Evolutionary conservation across 2,329 filamentous ascomycete genomes (phyloP).

Genomic region (Pyrenochaeta sp.): DNA sequence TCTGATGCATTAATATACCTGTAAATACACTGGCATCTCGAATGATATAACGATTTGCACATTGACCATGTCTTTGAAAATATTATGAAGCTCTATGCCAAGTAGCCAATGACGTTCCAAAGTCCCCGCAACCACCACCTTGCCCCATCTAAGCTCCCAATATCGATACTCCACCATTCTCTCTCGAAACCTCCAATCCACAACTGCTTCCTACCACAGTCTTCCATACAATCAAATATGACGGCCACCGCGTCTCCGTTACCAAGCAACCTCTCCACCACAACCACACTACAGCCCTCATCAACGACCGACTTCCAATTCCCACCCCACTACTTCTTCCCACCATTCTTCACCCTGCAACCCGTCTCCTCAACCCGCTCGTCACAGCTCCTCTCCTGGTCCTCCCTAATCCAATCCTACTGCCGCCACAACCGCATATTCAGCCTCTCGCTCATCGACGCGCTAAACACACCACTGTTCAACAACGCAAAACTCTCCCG

Average conservation of each 20-base stretch:
- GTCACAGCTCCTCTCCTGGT: slow-evolving; percentile 85
- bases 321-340: slow-evolving; percentile 72
- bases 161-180: neutral
- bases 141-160: slow-evolving; percentile 2
- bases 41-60: too few species aligned
- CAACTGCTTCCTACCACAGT: neutral
- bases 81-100: neutral
- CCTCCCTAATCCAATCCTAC: slow-evolving; percentile 83
- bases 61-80: neutral
- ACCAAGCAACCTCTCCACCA: slow-evolving; percentile 11
- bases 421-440: slow-evolving; percentile 80
- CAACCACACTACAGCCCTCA: slow-evolving; percentile 14
- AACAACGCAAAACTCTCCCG: slow-evolving; percentile 55
- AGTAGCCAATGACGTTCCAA: slow-evolving; percentile 28
- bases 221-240: slow-evolving; percentile 13
- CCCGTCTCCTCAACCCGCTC: slow-evolving; percentile 76
- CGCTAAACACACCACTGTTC: slow-evolving; percentile 64
- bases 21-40: too few species aligned
- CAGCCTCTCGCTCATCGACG: slow-evolving; percentile 72
- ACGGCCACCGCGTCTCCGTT: slow-evolving; percentile 18
- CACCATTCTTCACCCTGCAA: slow-evolving; percentile 86
- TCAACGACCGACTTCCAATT: slow-evolving; percentile 47
- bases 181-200: neutral
- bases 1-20: too few species aligned
- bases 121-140: slow-evolving; percentile 23